Evolutionary conservation across 148 eudicot species (phyloP), one percentile per base, ranked within the genome.

Genomic region (Fagopyrum tataricum): DNA sequence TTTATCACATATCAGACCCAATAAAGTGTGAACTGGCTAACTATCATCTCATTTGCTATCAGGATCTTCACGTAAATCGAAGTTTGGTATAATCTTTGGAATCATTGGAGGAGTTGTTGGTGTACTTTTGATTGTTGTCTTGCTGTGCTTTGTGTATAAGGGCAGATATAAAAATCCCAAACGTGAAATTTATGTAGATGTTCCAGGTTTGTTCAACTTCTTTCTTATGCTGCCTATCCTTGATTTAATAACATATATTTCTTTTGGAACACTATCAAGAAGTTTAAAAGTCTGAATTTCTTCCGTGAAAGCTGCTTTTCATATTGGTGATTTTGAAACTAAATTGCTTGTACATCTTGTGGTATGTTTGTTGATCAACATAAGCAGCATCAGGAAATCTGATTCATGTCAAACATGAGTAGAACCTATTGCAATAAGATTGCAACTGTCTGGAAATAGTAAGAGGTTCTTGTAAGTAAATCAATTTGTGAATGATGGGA

Each of bases 131-230:
- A 72, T 92, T 78, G 96, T 89, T 46, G 82, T 82, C 81, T 62
- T 85, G 67, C 52, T 91, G 72, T 76, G 83, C 51, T 84, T 83
- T 72, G 10, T 86, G 23, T 87, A 84, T 83, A 92, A 84, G 87
- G 79, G 82, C 37, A 82, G 84, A 85, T 81, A 81, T 56, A 88
- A 68, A 77, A 84, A 87, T 73, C 81, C 82, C 80, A 86, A 71
- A 76, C 90, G 81, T 75, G 99, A 95, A 75, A 89, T 92, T 78
- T 95, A 78, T 77, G 96, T 92, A 14, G 99, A 95, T 83, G 99
- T 95, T 72, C 76, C 90, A 88, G 99, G 99, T 95, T 76, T 76
- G 79, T 55, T 64, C 21, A 40, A 48, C 58, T 44, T 51, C 26
- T 24, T 74, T 69, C 44, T 5, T 11, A 17, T 53, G 58, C 64